Evolutionary conservation across 2,329 filamentous ascomycete genomes (phyloP).

Genomic region (Dendryphion nanum): DNA sequence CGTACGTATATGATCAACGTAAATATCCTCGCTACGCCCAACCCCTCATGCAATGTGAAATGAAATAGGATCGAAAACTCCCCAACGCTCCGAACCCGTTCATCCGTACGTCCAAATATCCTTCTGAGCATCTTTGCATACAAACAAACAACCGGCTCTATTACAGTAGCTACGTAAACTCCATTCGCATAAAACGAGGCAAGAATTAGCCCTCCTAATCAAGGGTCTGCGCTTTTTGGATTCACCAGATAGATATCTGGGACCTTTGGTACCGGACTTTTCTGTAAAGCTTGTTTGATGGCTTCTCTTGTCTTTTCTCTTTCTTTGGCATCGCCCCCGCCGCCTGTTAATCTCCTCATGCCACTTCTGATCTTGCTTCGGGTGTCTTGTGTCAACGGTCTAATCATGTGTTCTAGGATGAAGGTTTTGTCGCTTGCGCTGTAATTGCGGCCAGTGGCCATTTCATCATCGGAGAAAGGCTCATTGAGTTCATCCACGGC

Average conservation of each 20-base stretch:
- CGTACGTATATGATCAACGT: too few relatives aligned
- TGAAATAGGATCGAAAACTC: too few relatives aligned
- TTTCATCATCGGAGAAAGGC: conserved; percentile 74
- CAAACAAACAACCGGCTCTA: too few relatives aligned
- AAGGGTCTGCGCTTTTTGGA: conserved; percentile 36
- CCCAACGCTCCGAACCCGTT: too few relatives aligned
- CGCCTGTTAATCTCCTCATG: conserved; percentile 63
- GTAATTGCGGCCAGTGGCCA: conserved; percentile 47
- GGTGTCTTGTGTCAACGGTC: conserved; percentile 57
- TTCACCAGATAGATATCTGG: conserved; percentile 45
- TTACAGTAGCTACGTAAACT: too few relatives aligned
- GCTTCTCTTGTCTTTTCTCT: conserved; percentile 37
- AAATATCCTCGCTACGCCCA: too few relatives aligned
- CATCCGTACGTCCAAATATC: too few relatives aligned
- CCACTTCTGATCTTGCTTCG: conserved; percentile 49
- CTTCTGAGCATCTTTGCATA: too few relatives aligned
- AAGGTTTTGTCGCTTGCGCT: conserved; percentile 12
- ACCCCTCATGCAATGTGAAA: too few relatives aligned
- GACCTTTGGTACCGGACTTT: conserved; percentile 50
- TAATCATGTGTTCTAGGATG: conserved; percentile 53
- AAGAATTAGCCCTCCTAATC: too few relatives aligned
- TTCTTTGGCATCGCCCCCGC: conserved; percentile 44
- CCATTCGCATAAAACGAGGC: too few relatives aligned
- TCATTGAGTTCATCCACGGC: conserved; percentile 77
- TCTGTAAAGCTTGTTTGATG: conserved; percentile 35